Conservation (phyloP, 192 early-diverging fungal species). For the Chytriomyces sp. region DNA sequence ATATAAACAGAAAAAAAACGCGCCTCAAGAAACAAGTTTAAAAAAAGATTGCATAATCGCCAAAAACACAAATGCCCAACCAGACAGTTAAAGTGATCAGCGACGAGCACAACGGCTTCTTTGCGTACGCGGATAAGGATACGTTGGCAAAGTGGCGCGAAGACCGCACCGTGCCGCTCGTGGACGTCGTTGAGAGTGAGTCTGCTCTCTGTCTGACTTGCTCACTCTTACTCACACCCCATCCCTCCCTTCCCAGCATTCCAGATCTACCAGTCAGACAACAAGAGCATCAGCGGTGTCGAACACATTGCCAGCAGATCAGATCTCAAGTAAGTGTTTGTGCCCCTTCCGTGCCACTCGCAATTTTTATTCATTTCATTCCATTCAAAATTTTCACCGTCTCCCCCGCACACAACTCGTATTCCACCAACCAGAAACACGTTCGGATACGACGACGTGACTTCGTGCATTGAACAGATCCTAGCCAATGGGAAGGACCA, state of each 20-base stretch:
- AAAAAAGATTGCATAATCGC: neutral
- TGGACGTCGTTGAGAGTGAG: conserved; percentile 27
- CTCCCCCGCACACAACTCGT: neutral
- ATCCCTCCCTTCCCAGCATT: conserved; percentile 2
- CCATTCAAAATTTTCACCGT: neutral
- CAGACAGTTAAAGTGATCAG: conserved; percentile 28
- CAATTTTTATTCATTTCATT: neutral
- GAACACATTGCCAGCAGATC: conserved; percentile 17
- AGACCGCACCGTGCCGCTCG: conserved; percentile 22
- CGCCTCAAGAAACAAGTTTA: neutral
- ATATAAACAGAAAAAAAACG: neutral
- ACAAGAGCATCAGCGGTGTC: conserved; percentile 9
- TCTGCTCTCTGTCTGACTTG: neutral
- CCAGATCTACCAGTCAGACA: conserved; percentile 21
- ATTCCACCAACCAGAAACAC: neutral
- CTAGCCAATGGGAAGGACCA: conserved; percentile 27
- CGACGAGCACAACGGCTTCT: conserved; percentile 11
- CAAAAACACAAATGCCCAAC: conserved; percentile 23
- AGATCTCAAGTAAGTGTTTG: conserved; percentile 23
- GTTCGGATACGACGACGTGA: conserved; percentile 16
- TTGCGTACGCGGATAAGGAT: conserved; percentile 27
- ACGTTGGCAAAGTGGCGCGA: conserved; percentile 22
- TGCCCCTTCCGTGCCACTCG: neutral
- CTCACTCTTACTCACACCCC: neutral
- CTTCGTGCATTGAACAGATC: conserved; percentile 4